Evolutionary conservation across 2,329 filamentous ascomycete genomes (phyloP).

Genomic region (Aspergillus versicolor): DNA sequence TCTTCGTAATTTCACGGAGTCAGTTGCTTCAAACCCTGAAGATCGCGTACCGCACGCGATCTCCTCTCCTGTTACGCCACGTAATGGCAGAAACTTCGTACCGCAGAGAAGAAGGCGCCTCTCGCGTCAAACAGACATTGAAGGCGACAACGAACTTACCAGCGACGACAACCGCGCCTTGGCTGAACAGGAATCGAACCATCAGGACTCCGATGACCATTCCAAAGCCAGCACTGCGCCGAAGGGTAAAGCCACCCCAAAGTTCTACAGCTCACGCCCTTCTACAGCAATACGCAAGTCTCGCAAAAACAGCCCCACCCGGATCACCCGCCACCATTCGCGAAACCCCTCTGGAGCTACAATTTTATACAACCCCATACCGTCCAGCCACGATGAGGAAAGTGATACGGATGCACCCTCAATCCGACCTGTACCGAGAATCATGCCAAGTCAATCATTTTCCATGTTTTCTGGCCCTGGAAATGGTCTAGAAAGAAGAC

Average conservation of each 20-base stretch:
- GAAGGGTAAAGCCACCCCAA: constrained; percentile 29
- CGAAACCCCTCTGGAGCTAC: constrained; percentile 80
- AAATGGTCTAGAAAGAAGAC: constrained; percentile 45
- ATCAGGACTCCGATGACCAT: constrained; percentile 19
- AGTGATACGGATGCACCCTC: constrained; percentile 24
- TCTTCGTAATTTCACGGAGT: constrained; percentile 52
- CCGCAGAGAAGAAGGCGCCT: constrained; percentile 42
- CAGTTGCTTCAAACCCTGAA: constrained; percentile 59
- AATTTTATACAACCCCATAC: constrained; percentile 74
- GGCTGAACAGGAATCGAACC: constrained; percentile 21
- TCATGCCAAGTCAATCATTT: constrained; percentile 32
- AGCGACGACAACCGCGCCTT: constrained; percentile 70
- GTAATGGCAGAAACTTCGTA: constrained; percentile 27
- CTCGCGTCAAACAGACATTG: constrained; percentile 70
- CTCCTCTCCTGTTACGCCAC: constrained; percentile 37
- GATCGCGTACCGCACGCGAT: constrained; percentile 39
- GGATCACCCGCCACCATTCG: constrained; percentile 53
- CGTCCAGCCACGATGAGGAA: constrained; percentile 43
- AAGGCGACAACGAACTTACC: constrained; percentile 86
- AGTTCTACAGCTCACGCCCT: constrained; percentile 39
- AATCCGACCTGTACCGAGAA: constrained; percentile 23
- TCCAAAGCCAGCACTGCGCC: constrained; percentile 13
- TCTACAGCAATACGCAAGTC: constrained; percentile 44
- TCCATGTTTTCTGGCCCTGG: constrained; percentile 36
- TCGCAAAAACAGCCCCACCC: constrained; percentile 34